Conservation (phyloP, 768 basidiomycete species). For the Boletus bicolor region DNA sequence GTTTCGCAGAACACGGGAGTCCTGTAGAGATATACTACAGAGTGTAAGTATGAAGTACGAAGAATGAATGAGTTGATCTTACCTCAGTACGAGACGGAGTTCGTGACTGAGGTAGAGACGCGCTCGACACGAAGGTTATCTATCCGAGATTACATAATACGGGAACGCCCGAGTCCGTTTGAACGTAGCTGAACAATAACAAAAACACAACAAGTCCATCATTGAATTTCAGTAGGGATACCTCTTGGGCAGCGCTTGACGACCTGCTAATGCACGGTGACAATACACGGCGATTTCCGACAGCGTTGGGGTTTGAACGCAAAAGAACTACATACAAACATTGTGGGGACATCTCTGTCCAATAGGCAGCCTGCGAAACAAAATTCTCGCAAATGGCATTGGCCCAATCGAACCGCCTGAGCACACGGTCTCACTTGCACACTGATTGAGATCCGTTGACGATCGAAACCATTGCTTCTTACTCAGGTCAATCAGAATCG, state of each 20-base stretch:
- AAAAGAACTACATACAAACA: not conserved
- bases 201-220: not conserved
- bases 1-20: not conserved
- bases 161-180: too few species aligned
- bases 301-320: not conserved
- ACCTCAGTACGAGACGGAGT: too few species aligned
- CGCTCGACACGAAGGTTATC: too few species aligned
- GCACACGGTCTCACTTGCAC: not conserved
- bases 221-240: not conserved
- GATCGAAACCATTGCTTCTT: not conserved
- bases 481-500: conserved; percentile 3
- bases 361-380: not conserved
- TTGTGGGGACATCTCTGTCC: not conserved
- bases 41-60: too few species aligned
- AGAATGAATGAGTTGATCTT: too few species aligned
- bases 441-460: not conserved
- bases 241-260: too few species aligned
- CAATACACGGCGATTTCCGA: not conserved
- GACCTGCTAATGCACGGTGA: not conserved
- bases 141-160: too few species aligned
- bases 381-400: not conserved
- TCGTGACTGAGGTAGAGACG: too few species aligned
- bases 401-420: not conserved
- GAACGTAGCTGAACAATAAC: too few species aligned
- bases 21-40: too few species aligned